Base-by-base conservation (phyloP, 2,329 filamentous ascomycete species). In the Knufia petricola region DNA sequence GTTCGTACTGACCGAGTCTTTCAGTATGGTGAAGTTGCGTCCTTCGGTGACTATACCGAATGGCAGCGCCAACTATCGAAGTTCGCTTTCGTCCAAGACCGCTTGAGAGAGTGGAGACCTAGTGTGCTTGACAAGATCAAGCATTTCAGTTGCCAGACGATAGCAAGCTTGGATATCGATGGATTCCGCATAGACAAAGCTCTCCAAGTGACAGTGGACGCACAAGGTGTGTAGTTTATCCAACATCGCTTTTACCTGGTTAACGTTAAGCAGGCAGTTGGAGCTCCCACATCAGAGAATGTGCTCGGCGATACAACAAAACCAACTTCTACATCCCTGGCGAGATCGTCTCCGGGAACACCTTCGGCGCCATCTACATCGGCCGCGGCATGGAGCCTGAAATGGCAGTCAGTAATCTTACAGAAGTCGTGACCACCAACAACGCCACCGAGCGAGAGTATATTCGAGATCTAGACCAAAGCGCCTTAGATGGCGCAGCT, bases 21-120 rank as follows among this genome's bases (percentile, higher is more conserved):
- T n/a, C 26, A 71, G 61, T 77, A 71, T 50, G 75, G 75, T 43
- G 74, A 78, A 52, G 71, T 70, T 21, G 69, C 71, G 52, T 72
- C 73, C 44, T 75, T 76, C 52, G 75, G 75, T 46, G 66, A 71
- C 12, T 75, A 72, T 49, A 67, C 72, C 0, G 71, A 76, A 53
- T 77, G 70, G 69, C 63, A 74, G 55, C 71, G 71, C 52, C 73
- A 77, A 59, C 65, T 78, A 15, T 69, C 72, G 31, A 77, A 77
- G 54, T 78, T 78, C 61, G 74, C 73, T 46, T 73, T 69, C 34
- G 75, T 78, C 1, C 75, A 78, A 59, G 76, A 78, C 61, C 73
- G 75, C 50, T 66, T 78, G 2, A 67, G 76, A 39, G 74, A 76
- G 39, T 78, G 75, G 75, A 58, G 65, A 13, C 69, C 71, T 1